Percentiles rank a stretch among this genome's conserved stretches.
Evolutionary conservation across 148 eudicot genomes (phyloP).

Genomic region (Camellia sinensis): DNA sequence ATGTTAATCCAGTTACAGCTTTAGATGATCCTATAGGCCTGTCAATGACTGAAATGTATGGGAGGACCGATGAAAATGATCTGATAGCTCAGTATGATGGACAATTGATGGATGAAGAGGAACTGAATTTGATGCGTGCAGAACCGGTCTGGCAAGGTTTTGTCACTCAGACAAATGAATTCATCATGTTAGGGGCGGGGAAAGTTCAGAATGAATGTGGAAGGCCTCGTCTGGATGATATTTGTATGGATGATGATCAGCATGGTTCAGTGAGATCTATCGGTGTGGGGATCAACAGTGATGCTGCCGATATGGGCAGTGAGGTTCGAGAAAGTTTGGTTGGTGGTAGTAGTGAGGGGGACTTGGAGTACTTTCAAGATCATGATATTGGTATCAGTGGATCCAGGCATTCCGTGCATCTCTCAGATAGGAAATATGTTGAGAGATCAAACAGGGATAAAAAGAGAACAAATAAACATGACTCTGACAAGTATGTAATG

Average conservation of each 20-base stretch:
- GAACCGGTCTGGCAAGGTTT: conserved; percentile 98
- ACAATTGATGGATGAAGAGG: conserved; percentile 85
- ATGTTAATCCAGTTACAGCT: conserved; percentile 52
- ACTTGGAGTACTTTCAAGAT: conserved; percentile 69
- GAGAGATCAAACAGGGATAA: conserved; percentile 46
- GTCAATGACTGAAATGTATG: conserved; percentile 58
- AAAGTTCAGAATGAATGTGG: conserved; percentile 54
- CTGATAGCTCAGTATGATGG: conserved; percentile 81
- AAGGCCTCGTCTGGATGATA: conserved; percentile 57
- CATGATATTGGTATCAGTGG: conserved; percentile 52
- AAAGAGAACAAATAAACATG: conserved; percentile 35
- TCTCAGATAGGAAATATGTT: conserved; percentile 30
- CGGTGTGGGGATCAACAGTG: conserved; percentile 97
- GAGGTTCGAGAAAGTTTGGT: conserved; percentile 85
- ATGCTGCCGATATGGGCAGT: conserved; percentile 83
- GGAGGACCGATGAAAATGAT: conserved; percentile 58
- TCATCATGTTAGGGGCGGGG: conserved; percentile 73
- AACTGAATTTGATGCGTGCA: conserved; percentile 76
- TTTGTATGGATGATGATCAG: conserved; percentile 75
- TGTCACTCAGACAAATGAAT: conserved; percentile 80
- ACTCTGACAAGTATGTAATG: conserved; percentile 38
- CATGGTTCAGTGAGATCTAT: conserved; percentile 95
- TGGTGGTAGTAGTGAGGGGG: conserved; percentile 95
- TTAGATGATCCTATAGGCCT: conserved; percentile 70
- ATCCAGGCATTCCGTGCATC: conserved; percentile 37